Base-by-base conservation (phyloP, 164 flowering plant species). In the Umbilicus rupestris region DNA sequence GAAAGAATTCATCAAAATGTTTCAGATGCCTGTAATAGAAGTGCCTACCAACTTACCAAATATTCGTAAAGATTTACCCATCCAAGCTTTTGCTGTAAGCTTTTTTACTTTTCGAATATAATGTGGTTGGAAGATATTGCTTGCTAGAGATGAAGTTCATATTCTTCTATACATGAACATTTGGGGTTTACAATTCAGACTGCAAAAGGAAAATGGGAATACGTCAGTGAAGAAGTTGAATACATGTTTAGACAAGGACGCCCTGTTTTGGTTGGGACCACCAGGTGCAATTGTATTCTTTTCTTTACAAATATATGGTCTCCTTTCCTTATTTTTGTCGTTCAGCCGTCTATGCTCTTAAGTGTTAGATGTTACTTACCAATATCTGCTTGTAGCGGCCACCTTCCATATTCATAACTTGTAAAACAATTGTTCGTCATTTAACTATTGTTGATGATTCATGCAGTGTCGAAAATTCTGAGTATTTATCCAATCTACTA, bases 261-360 rank as follows among this genome's bases (percentile, higher is more conserved):
- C 57, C 99, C 99, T 70, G 96, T 95, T 80, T 77, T 95, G 69
- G 99, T 95, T 73, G 97, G 97, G 52, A 88, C 97, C 60, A 92
- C 99, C 14, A 91, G 98, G 98, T 94, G 78, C 71, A 29, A 69
- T n/a, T 72, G 24, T 39, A 22, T 3, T 17, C 26, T 26, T 39
- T 41, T 29, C n/a, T 68, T 76, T 52, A 15, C 59, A 52, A 26
- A 52, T 22, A 52, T n/a, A 24, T 10, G 59, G 17, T 2, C 57
- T 20, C 26, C 57, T 50, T 50, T 50, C 7, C 6, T 20, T 50
- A 10, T 1, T 2, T 26, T 11, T 16, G 28, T 52, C 17, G 2
- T 26, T 52, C 59, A 24, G 17, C 26, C 16, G 14, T 26, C 31
- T 3, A 26, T 52, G 3, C 28, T 26, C 12, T 19, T 20, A 22